Evolutionary conservation across 495 filamentous ascomycete genomes (phyloP), one percentile per base, ranked within the genome.

Genomic region (Hypoxylon rickii): DNA sequence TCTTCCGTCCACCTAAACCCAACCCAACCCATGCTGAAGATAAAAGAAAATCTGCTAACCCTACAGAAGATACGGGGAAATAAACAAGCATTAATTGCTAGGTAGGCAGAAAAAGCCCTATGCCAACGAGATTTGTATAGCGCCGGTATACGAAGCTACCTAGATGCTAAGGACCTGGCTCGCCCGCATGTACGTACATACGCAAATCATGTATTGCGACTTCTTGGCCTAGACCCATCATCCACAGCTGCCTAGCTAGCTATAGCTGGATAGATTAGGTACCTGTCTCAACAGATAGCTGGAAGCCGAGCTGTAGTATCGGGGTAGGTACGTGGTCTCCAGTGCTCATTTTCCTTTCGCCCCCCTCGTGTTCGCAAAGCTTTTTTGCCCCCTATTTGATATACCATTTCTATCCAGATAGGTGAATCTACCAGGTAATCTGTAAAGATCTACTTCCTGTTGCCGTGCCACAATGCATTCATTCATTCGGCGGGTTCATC

Each of bases 161-260:
- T 4, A 10, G 4, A 29, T 29, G 24, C 10, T 4, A 4, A 29
- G 24, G 4, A 10, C 10, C 10, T 29, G 24, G 4, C 10, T 4
- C 10, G 24, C 10, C 10, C 4, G 24, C 10, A 29, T 41, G 26
- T 44, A 24, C 33, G 33, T 54, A 49, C 50, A 48, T 54, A 50
- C 47, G 48, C 44, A 52, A 44, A 57, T 39, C 48, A 58, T 63
- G 53, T 44, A 44, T 17, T 63, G 47, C 48, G 54, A 63, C 59
- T 53, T 58, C 53, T 57, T 62, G 58, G 58, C 58, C 43, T 13
- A 51, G 29, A 45, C 37, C 51, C 51, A 55, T 51, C 8, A 39
- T 51, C 52, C 51, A 63, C 59, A 63, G 49, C 59, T 63, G 59
- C 59, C 59, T 63, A 63, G 53, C 53, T 63, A 58, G 53, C 59